phyloP scores from a whole-genome alignment of 345 rosid genomes.

The Toxicodendron radicans region DNA sequence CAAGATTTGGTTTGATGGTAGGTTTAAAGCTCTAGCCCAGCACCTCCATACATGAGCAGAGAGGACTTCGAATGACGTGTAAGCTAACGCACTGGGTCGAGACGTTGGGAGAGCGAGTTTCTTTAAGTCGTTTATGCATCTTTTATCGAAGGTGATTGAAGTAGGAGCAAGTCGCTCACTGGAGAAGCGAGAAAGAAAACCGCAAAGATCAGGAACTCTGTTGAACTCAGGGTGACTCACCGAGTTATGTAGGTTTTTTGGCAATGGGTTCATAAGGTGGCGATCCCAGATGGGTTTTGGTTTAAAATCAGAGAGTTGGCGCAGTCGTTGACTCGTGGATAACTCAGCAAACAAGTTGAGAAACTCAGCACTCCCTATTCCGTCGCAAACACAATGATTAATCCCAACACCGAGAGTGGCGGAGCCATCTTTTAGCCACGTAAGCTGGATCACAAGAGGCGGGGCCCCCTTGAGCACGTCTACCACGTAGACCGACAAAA shows the following conservation, averaged over 20 bases:
- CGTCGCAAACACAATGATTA: constrained; percentile 76
- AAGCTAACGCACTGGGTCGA: constrained; percentile 31
- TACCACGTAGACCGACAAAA: constrained; percentile 53
- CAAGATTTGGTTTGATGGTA: constrained; percentile 59
- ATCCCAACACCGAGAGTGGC: constrained; percentile 68
- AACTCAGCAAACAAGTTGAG: constrained; percentile 63
- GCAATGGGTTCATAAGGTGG: constrained; percentile 48
- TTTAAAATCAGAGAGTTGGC: constrained; percentile 17
- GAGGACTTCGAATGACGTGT: constrained; percentile 74
- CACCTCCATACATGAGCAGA: constrained; percentile 87
- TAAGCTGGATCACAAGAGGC: constrained; percentile 71
- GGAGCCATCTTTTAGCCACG: constrained; percentile 80
- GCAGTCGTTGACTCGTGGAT: constrained; percentile 25
- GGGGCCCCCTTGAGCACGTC: constrained; percentile 83
- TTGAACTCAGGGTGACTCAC: constrained; percentile 55
- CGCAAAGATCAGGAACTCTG: constrained; percentile 59
- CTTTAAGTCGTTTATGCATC: constrained; percentile 51
- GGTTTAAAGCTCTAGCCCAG: constrained; percentile 71
- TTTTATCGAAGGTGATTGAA: constrained; percentile 43
- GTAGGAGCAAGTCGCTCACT: constrained; percentile 64
- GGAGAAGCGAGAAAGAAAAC: constrained; percentile 59
- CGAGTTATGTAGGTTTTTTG: constrained; percentile 14
- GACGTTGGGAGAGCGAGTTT: constrained; percentile 36
- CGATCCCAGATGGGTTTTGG: constrained; percentile 75
- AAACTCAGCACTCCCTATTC: constrained; percentile 74